These are phyloP conservation scores for Phoma sp. DNA, from an alignment of 2,329 filamentous ascomycete species.

Conservation along the genomic window DNA sequence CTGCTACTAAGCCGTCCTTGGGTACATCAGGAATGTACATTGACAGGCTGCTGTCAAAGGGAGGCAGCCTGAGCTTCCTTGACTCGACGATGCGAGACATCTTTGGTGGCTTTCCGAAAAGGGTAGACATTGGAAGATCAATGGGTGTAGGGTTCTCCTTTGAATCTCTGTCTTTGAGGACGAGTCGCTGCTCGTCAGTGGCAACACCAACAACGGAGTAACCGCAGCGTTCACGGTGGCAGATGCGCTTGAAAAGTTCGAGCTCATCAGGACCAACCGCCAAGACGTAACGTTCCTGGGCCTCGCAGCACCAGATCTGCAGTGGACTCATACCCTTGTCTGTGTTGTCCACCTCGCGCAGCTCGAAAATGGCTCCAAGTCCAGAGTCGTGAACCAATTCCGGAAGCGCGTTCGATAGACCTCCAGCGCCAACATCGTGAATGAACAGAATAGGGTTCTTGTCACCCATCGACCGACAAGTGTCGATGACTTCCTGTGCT, in stretches of 20 bases:
- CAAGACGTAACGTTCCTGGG: constrained; percentile 94
- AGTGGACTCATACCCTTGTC: constrained; percentile 93
- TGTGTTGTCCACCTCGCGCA: constrained; percentile 90
- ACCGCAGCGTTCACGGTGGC: constrained; percentile 83
- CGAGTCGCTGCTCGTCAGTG: constrained; percentile 72
- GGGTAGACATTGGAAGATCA: constrained; percentile 83
- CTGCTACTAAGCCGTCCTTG: constrained; percentile 60
- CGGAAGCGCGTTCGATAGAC: constrained; percentile 81
- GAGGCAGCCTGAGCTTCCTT: constrained; percentile 68
- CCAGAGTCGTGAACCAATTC: constrained; percentile 92
- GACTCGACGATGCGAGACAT: constrained; percentile 77
- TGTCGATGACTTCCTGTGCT: constrained; percentile 97
- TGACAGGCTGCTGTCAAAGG: constrained; percentile 78
- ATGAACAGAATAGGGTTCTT: constrained; percentile 95
- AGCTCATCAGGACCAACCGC: constrained; percentile 82
- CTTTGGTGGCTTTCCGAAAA: constrained; percentile 88
- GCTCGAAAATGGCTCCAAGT: constrained; percentile 87
- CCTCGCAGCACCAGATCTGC: constrained; percentile 97
- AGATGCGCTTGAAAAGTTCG: constrained; percentile 73
- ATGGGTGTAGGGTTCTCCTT: constrained; percentile 78
- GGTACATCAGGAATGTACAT: constrained; percentile 67
- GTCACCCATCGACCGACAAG: constrained; percentile 82
- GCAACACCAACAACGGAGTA: constrained; percentile 91
- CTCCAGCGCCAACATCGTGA: constrained; percentile 95
- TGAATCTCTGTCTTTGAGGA: constrained; percentile 82